Evolutionary conservation across 1,284 basidiomycete genomes (phyloP), one percentile per base, ranked within the genome.

Genomic region (Austroboletus olivaceoglutinosus): DNA sequence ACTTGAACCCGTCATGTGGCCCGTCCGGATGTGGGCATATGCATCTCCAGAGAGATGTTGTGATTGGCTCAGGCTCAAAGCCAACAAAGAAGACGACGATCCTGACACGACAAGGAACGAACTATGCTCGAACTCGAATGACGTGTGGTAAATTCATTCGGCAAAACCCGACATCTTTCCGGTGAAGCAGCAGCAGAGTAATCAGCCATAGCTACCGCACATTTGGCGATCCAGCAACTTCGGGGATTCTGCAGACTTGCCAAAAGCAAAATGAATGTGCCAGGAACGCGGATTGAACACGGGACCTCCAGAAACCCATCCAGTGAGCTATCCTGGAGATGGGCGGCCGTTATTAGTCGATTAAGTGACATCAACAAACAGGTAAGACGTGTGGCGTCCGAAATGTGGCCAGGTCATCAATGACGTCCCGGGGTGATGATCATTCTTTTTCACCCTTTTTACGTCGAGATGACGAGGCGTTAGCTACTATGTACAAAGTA

Each of bases 271-370:
- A 25, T 6, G 9, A 4, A 25, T 25, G 23, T 76, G 73, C 73
- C 74, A 74, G 69, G 69, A 80, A 74, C 78, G 78, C 77, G 77
- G 77, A 76, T 78, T 76, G 76, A 76, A 77, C 75, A 77, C 76
- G 76, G 71, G 76, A 76, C 76, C 76, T 76, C 71, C 76, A 76
- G 75, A 76, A 54, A 15, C n/a, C n/a, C n/a, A n/a, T n/a, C n/a
- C n/a, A n/a, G n/a, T n/a, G n/a, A n/a, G n/a, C n/a, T n/a, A n/a
- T n/a, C n/a, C n/a, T n/a, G n/a, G n/a, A n/a, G n/a, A n/a, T n/a
- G n/a, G n/a, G n/a, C n/a, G n/a, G 23, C 25, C 25, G 6, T 25
- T 25, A 25, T 25, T 25, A 25, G 25, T 25, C 25, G 25, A 7
- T 25, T 9, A 25, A 8, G 25, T 25, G 25, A 25, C n/a, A n/a